Base-by-base conservation (phyloP, 257 asterid species). In the Rauvolfia tetraphylla region DNA sequence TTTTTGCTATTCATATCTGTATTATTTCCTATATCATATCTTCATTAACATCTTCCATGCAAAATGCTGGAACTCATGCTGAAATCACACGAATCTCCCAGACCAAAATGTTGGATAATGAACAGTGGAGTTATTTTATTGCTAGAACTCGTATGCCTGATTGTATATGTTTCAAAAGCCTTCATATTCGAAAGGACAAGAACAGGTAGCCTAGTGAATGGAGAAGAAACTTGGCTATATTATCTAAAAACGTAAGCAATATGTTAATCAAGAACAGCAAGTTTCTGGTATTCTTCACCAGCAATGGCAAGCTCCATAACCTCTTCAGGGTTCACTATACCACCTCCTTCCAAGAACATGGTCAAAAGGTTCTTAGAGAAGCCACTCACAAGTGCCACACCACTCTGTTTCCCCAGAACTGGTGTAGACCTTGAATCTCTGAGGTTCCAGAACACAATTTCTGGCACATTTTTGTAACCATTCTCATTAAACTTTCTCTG, bases 371-470 rank as follows among this genome's bases (percentile, higher is more conserved):
- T 88, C 87, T 84, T 85, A 1, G 95, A 88, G 67, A 85, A 88
- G 20, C 92, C 95, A 75, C 90, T 84, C n/a, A 88, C 91, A 20
- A 85, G 76, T 0, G 90, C 89, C 38, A 86, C 95, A 41, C 92
- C 91, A 68, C 74, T 84, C 83, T 88, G 86, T 4, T 71, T 79
- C 0, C 85, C 90, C 62, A 68, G 17, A 39, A 90, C 90, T 5
- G 90, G 92, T 10, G 90, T 88, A 18, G 92, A 79, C 39, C 73
- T 68, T 0, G 95, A 90, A 68, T 79, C 72, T 38, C 89, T 77
- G 8, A 90, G 88, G 83, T 90, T 90, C 92, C 95, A 90, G 71
- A 90, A 90, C 80, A 88, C 92, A 14, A 88, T 84, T 73, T 90
- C 91, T 0, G 92, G 91, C 74, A 88, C 89, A 22, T 71, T 82